Evolutionary conservation across 2,329 filamentous ascomycete species (phyloP).

Genomic region (Endoconidiophora laricicola): DNA sequence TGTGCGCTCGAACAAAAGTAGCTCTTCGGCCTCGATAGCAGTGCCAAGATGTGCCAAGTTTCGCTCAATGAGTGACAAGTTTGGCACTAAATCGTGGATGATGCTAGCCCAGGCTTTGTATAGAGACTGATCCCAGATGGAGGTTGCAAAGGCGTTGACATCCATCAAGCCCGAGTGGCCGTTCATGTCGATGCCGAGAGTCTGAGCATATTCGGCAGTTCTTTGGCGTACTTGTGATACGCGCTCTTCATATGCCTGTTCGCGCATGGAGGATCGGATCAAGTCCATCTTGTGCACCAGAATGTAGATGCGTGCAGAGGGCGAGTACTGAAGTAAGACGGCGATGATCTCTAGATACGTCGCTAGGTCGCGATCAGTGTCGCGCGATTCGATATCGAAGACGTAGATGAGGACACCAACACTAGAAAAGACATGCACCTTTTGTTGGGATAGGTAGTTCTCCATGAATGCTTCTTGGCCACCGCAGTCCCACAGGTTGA

Average conservation of each 20-base stretch:
- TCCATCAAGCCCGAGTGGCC: conserved; percentile 30
- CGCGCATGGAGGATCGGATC: conserved; percentile 62
- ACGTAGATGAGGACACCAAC: conserved; percentile 97
- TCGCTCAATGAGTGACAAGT: conserved; percentile 71
- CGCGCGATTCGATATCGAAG: conserved; percentile 93
- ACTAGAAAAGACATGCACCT: conserved; percentile 89
- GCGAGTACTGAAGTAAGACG: conserved; percentile 72
- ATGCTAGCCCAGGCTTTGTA: conserved; percentile 98
- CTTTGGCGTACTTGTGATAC: conserved; percentile 61
- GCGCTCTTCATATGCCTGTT: conserved; percentile 70
- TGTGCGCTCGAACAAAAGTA: conserved; percentile 86
- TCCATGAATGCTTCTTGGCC: conserved; percentile 98
- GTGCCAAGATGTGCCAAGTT: conserved; percentile 70
- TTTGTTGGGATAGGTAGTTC: conserved; percentile 90
- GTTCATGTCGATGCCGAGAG: conserved; percentile 15
- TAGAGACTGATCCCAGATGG: conserved; percentile 95
- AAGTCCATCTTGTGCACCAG: conserved; percentile 99
- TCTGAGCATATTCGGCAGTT: conserved; percentile 35
- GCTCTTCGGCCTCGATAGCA: conserved; percentile 80
- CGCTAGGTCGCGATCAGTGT: conserved; percentile 81
- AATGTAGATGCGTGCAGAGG: conserved; percentile 71
- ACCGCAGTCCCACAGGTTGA: conserved; percentile 98
- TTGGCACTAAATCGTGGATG: conserved; percentile 95
- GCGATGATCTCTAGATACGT: conserved; percentile 85
- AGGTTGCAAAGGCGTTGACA: conserved; percentile 81